Base-by-base conservation (phyloP, 2,329 filamentous ascomycete genomes). In the Penicillium griseofulvum region DNA sequence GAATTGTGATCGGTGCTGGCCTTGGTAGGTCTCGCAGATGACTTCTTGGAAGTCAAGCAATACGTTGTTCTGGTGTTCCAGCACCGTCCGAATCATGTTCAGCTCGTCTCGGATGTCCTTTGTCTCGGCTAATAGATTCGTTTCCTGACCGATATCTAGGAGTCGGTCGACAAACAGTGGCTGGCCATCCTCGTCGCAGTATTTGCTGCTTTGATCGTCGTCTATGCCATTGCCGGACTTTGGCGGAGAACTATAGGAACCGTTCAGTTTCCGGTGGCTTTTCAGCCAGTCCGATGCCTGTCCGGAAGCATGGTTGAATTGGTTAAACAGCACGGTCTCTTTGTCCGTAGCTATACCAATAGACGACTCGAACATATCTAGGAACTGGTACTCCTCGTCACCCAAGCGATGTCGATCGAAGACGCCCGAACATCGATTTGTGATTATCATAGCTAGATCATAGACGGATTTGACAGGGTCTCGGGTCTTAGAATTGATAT, bases 61-160 rank as follows among this genome's bases (percentile, higher is more conserved):
- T 6, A 74, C 68, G 49, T 74, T 66, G 36, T 71, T 67, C 50
- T 75, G 72, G 47, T 74, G 68, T n/a, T 74, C 67, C 7, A 74
- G 64, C 3, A 75, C 71, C 0, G 68, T 72, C 31, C 68, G 69
- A 29, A 88, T 81, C 72, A 87, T 87, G 63, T 83, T 83, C 19
- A 88, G 78, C 68, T 88, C 85, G 62, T 88, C 85, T 19, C 83
- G 80, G 50, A 88, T 87, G 63, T 88, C 85, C 65, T 87, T 87
- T 44, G 83, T 83, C 62, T 88, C 85, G 0, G 82, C 79, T 0
- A 88, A 74, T 0, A 87, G 75, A 47, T 82, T 78, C 0, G 84
- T 87, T 65, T 87, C 84, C 5, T 77, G 74, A 37, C 81, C 80
- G 48, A 87, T 87, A 51, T 86, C 82, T 1, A 74, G 62, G 4